Base-by-base conservation (phyloP, 768 basidiomycete species). In the Termitomyces sp. region DNA sequence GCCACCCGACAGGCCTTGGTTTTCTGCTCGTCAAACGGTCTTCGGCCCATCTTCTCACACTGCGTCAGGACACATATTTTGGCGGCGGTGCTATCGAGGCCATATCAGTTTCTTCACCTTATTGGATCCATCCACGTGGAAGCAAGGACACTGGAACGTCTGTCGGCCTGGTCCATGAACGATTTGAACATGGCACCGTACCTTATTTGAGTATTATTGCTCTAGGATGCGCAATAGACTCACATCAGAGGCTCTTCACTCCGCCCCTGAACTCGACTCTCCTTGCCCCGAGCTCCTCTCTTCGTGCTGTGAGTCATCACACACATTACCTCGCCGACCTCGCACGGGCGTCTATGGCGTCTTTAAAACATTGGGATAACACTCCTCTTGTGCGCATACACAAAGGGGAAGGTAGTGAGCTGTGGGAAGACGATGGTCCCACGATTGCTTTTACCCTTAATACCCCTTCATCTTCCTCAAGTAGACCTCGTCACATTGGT, bases 11-110 rank as follows among this genome's bases (percentile, higher is more conserved):
- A 5, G 63, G 63, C 4, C 55, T 63, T 12, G 63, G 63, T 18
- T 58, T 61, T 50, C 60, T 63, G 30, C 59, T 63, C 28, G 33
- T 63, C n/a, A 63, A 61, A 58, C 63, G 63, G 6, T 58, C 63
- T 20, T 60, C 63, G 5, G 54, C 54, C 1, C 63, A 58, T 58
- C 51, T 63, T 20, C 57, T 63, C 23, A 50, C 38, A 4, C 46
- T 47, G 38, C 12, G 28, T 48, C 18, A 20, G 12, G 46, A 40
- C 16, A 13, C 46, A 13, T 63, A 61, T 46, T 63, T 61, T 56
- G 63, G 63, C 4, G 63, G 63, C 9, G 63, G 63, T 10, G 49
- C 59, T 10, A 61, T 63, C 4, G 63, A 63, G 16, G 63, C 59
- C 1, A 36, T 61, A 23, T 58, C 63, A 2, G 60, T 63, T 9